A percentile compares a stretch with the other conserved stretches of the same genome.
Evolutionary conservation across 139 green algal genomes (phyloP).

Genomic region (Chlorella sp.): DNA sequence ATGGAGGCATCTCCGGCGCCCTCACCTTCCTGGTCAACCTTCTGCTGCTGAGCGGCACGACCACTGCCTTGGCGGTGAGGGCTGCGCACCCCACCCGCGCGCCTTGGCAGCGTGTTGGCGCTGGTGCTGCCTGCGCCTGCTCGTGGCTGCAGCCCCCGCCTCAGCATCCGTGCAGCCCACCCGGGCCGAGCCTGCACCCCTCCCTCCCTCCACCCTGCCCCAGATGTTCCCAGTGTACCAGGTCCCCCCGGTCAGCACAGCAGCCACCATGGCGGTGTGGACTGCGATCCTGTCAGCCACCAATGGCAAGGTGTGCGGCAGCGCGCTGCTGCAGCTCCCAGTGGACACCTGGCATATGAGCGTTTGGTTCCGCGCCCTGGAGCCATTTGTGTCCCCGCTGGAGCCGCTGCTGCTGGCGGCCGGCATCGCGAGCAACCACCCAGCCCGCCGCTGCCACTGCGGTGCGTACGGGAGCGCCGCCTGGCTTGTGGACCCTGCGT

Average conservation of each 20-base stretch:
- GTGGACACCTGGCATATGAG: background rate
- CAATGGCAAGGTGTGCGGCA: background rate
- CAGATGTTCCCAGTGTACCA: background rate
- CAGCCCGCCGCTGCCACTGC: background rate
- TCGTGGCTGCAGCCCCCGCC: no score
- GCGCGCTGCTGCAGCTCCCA: background rate
- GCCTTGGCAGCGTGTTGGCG: no score
- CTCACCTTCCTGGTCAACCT: no score
- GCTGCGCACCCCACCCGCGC: no score
- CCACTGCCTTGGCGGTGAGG: no score
- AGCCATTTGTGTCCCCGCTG: background rate
- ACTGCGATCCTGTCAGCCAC: background rate
- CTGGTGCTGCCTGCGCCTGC: no score
- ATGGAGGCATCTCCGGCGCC: no score
- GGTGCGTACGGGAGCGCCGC: background rate
- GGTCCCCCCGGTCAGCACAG: background rate
- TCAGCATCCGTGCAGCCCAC: no score
- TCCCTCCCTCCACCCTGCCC: no score
- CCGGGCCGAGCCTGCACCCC: no score
- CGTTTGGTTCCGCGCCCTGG: background rate
- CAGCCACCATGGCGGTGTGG: background rate
- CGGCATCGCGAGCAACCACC: background rate
- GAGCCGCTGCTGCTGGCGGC: constrained; percentile 15
- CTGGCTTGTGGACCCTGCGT: no score
- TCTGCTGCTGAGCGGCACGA: no score